Base-by-base conservation (phyloP, 2,329 filamentous ascomycete genomes). In the Venturia pyrina region DNA sequence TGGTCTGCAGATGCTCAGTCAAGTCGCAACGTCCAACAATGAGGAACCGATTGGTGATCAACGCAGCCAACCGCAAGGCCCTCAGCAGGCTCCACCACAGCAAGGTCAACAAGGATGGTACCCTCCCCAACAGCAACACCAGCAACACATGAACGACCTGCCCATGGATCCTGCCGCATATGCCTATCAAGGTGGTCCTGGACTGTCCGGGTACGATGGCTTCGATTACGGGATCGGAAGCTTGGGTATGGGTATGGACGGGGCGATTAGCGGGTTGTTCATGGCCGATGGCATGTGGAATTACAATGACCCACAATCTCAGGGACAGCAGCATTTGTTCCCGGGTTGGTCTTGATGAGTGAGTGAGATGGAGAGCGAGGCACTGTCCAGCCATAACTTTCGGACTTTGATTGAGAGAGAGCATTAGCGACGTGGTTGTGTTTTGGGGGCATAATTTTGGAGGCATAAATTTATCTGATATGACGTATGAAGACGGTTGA, bases 1-100 rank as follows among this genome's bases (percentile, higher is more conserved):
- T 34, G 74, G 72, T 61, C 71, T 78, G n/a, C 75, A 76, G 60
- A 69, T 78, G 43, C 71, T 77, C 13, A 76, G 75, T 65, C 75
- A 77, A 69, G 76, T 76, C n/a, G 76, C 76, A 2, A 68, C 67
- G 56, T 62, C 62, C 60, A 68, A 62, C 53, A 68, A 62, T 40
- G 17, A 64, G 5, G 56, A 66, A 43, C 65, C 64, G 41, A 62
- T n/a, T 17, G 32, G 21, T 21, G 44, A 56, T 10, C 53, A 32
- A n/a, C 53, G 53, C 32, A n/a, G 10, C 24, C 50, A 57, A 32
- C 50, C 50, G 6, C 53, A 59, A 53, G 41, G 1, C 24, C 7
- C 62, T 21, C 66, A 65, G 37, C 53, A 37, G 10, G 34, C 66
- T 5, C 48, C 48, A 17, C 53, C 53, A 48, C 48, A 57, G 37